A percentile compares a stretch with the other conserved stretches of the same genome.
phyloP scores from a whole-genome alignment of 2,329 filamentous ascomycete genomes.

The Arthrobotrys entomopaga region DNA sequence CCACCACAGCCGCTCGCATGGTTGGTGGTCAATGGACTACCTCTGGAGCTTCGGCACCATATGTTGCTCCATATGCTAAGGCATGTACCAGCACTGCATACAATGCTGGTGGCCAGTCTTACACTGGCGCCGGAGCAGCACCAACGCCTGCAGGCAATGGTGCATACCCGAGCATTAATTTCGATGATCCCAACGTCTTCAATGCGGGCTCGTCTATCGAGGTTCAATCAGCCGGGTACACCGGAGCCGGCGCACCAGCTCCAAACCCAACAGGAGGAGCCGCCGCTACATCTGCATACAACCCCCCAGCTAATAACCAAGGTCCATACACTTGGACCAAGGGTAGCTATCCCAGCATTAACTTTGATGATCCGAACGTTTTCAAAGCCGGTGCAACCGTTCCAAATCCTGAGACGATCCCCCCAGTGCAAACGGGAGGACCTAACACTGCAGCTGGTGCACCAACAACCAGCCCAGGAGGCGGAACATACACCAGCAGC shows the following conservation, averaged over 20 bases:
- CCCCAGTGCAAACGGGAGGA: neutral
- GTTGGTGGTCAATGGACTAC: slow-evolving; percentile 35
- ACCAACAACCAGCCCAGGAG: slow-evolving; percentile 12
- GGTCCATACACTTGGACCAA: slow-evolving; percentile 34
- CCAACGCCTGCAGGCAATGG: slow-evolving; percentile 1
- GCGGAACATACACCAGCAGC: neutral
- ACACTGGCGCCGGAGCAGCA: neutral
- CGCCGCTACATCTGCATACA: neutral
- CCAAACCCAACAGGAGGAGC: neutral
- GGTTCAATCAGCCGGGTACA: slow-evolving; percentile 38
- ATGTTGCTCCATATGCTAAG: slow-evolving; percentile 42
- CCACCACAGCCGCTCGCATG: slow-evolving; percentile 24
- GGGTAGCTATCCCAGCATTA: slow-evolving; percentile 48
- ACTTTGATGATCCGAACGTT: slow-evolving; percentile 49
- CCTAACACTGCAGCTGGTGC: neutral
- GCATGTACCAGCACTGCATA: slow-evolving; percentile 22
- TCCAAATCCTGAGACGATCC: too few relatives aligned
- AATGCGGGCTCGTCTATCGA: slow-evolving; percentile 31
- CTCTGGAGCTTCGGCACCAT: slow-evolving; percentile 19
- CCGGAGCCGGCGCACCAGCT: neutral
- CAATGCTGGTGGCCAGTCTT: neutral
- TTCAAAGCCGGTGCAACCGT: slow-evolving; percentile 33
- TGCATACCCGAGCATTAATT: slow-evolving; percentile 40
- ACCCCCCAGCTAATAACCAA: neutral
- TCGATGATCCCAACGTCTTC: slow-evolving; percentile 44